Evolutionary conservation across 208 protist species (phyloP).

Genomic region (Herpetomonas samuelpessoai): DNA sequence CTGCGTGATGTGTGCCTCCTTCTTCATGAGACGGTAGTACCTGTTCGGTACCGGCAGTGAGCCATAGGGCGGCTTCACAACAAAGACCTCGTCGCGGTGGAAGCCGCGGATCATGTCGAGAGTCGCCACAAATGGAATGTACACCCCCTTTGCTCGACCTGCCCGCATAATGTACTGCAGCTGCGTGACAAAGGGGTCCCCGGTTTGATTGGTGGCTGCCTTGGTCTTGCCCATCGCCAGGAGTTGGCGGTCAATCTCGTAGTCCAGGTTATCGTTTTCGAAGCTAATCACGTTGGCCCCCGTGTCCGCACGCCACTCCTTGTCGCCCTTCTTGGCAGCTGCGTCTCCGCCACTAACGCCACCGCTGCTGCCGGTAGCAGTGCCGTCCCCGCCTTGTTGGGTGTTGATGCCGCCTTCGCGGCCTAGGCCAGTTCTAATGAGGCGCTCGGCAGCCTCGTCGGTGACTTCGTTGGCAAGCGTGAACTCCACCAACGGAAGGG

Average conservation of each 20-base stretch:
- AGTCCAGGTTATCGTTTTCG: constrained; percentile 87
- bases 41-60: constrained; percentile 63
- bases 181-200: constrained; percentile 90
- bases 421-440: constrained; percentile 69
- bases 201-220: constrained; percentile 56
- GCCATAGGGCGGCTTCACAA: constrained; percentile 73
- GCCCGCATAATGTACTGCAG: constrained; percentile 80
- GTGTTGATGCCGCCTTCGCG: constrained; percentile 8
- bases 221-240: constrained; percentile 67
- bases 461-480: constrained; percentile 75
- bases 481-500: constrained; percentile 95
- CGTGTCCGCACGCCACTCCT: constrained; percentile 53
- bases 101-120: constrained; percentile 77
- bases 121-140: constrained; percentile 83
- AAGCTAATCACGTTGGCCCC: constrained; percentile 89
- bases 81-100: constrained; percentile 85
- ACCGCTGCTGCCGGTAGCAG: neutral
- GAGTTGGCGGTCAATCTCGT: constrained; percentile 81
- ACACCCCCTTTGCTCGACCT: constrained; percentile 56
- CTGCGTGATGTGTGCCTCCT: constrained; percentile 69
- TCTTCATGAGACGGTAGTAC: constrained; percentile 90
- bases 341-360: no score
- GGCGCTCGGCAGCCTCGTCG: constrained; percentile 86
- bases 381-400: neutral
- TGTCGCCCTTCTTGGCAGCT: constrained; percentile 12